phyloP scores from a whole-genome alignment of 2,329 filamentous ascomycete species.

The Trichophyton schoenleinii region DNA sequence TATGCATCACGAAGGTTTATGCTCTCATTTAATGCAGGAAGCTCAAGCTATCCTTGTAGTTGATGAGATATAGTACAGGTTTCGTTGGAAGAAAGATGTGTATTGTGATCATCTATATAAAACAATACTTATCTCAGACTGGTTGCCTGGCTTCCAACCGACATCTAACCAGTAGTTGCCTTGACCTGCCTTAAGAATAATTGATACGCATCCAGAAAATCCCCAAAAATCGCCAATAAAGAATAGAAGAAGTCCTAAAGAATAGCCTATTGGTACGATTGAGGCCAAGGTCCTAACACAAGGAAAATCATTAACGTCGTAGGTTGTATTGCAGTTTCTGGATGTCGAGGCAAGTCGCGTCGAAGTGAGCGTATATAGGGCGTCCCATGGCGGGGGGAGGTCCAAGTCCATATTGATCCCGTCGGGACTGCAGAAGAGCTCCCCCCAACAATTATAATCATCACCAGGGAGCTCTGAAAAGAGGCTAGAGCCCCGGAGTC shows the following conservation, averaged over 20 bases:
- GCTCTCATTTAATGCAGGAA: too few species aligned
- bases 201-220: background rate
- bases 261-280: background rate
- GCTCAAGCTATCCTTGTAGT: too few species aligned
- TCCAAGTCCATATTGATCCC: background rate
- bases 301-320: background rate
- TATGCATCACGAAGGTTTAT: too few species aligned
- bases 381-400: too few species aligned
- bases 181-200: too few species aligned
- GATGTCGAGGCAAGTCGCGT: too few species aligned
- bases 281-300: background rate
- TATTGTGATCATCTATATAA: background rate
- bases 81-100: background rate
- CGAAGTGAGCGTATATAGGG: too few species aligned
- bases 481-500: background rate
- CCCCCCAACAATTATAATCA: background rate
- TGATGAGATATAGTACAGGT: background rate
- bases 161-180: background rate
- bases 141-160: background rate
- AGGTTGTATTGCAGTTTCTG: background rate
- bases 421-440: background rate
- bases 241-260: background rate
- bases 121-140: background rate
- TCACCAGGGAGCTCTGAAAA: background rate
- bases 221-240: background rate